A percentile compares a stretch with the other conserved stretches of the same genome.
phyloP scores from a whole-genome alignment of 2,329 filamentous ascomycete species.

The Fusarium musae region DNA sequence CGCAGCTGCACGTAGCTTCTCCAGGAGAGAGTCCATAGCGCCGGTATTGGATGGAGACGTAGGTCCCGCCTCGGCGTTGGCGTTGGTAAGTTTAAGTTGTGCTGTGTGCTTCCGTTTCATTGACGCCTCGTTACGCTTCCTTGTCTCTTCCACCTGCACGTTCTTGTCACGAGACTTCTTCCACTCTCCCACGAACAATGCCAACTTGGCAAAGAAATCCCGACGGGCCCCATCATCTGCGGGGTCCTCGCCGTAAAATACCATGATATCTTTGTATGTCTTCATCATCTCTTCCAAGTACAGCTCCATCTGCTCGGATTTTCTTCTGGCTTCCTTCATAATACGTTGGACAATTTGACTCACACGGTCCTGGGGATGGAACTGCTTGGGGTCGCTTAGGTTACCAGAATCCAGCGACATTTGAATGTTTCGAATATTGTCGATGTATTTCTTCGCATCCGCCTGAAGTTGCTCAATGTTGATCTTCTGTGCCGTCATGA shows the following conservation, averaged over 20 bases:
- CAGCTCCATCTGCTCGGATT: conserved; percentile 94
- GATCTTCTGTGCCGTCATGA: conserved; percentile 84
- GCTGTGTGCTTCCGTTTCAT: conserved; percentile 88
- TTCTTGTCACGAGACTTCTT: conserved; percentile 98
- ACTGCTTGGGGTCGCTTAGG: conserved; percentile 94
- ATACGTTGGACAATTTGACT: conserved; percentile 88
- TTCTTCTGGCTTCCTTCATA: conserved; percentile 97
- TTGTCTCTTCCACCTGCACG: conserved; percentile 80
- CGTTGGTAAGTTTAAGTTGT: conserved; percentile 69
- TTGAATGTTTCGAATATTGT: conserved; percentile 94
- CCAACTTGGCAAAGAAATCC: conserved; percentile 95
- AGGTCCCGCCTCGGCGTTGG: conserved; percentile 61
- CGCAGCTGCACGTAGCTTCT: conserved; percentile 93
- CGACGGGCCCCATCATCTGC: conserved; percentile 90
- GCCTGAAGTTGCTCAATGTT: conserved; percentile 91
- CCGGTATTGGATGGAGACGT: conserved; percentile 80
- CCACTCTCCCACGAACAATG: conserved; percentile 91
- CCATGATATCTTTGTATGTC: conserved; percentile 94
- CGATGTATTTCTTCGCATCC: conserved; percentile 92
- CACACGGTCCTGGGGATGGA: conserved; percentile 96
- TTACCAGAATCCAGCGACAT: conserved; percentile 92
- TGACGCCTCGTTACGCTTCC: conserved; percentile 86
- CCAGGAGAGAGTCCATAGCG: conserved; percentile 94
- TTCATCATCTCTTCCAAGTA: conserved; percentile 93
- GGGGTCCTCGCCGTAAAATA: conserved; percentile 95